A percentile compares a stretch with the other conserved stretches of the same genome.
These are phyloP conservation scores for Rhizopus stolonifer DNA, from an alignment of 371 early-diverging fungal genomes.

Conservation along the genomic window DNA sequence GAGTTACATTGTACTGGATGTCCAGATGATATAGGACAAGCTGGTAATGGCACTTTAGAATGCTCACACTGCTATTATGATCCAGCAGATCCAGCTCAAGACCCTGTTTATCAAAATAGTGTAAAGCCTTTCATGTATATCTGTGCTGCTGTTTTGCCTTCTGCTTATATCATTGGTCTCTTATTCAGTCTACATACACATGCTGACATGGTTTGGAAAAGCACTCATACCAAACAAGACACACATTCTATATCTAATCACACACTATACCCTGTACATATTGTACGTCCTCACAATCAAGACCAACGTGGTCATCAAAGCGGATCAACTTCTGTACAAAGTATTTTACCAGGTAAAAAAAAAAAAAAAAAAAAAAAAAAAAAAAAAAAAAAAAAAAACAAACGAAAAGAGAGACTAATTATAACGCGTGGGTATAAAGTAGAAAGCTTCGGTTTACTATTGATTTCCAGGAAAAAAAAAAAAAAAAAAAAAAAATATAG, in stretches of 20 bases:
- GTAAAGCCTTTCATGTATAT: slow-evolving; percentile 88
- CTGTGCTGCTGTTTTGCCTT: slow-evolving; percentile 82
- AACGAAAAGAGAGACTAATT: too few species aligned
- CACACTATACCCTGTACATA: slow-evolving; percentile 22
- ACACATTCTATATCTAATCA: background rate
- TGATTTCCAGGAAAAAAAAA: background rate
- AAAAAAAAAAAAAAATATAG: too few species aligned
- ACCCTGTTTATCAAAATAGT: slow-evolving; percentile 75
- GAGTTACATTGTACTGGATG: slow-evolving; percentile 59
- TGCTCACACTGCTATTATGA: slow-evolving; percentile 66
- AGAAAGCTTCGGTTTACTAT: too few species aligned
- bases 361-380: too few species aligned
- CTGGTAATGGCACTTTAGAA: slow-evolving; percentile 21
- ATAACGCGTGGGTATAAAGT: too few species aligned
- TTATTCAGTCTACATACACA: slow-evolving; percentile 94
- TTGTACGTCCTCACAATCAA: slow-evolving; percentile 17
- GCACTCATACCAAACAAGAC: slow-evolving; percentile 4
- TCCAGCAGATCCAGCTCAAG: slow-evolving; percentile 68
- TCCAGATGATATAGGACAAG: slow-evolving; percentile 28
- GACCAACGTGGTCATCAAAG: background rate
- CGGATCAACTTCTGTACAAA: background rate
- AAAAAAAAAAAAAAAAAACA: too few species aligned
- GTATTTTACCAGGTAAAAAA: background rate
- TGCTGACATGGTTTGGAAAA: slow-evolving; percentile 82
- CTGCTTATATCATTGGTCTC: slow-evolving; percentile 88